Evolutionary conservation across 2,329 filamentous ascomycete species (phyloP).

Genomic region (Colletotrichum tanaceti): DNA sequence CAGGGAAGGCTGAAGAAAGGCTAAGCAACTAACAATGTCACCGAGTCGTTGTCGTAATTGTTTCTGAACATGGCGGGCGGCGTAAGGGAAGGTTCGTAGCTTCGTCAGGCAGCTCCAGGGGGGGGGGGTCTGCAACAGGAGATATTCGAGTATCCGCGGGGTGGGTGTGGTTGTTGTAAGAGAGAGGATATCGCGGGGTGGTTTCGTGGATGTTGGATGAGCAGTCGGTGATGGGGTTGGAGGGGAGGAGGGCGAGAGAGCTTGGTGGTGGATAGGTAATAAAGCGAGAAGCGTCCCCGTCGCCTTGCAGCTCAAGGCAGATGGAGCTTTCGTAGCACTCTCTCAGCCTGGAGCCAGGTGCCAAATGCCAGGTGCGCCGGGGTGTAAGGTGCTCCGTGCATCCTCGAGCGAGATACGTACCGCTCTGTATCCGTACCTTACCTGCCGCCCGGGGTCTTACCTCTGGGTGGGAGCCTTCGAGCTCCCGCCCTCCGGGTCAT

Average conservation of each 20-base stretch:
- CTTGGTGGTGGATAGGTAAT: conserved; percentile 37
- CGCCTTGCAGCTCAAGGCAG: conserved; percentile 44
- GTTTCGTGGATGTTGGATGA: conserved; percentile 37
- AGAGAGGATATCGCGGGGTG: conserved; percentile 31
- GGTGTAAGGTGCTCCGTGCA: conserved; percentile 39
- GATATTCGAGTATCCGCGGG: conserved; percentile 7
- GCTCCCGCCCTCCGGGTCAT: conserved; percentile 5
- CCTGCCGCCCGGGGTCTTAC: conserved; percentile 25
- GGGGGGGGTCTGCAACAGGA: conserved; percentile 1
- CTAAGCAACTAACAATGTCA: conserved; percentile 84
- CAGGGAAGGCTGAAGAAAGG: conserved; percentile 30
- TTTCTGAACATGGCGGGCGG: conserved; percentile 87
- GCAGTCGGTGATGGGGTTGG: conserved; percentile 32
- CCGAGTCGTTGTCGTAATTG: conserved; percentile 99
- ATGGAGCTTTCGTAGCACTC: conserved; percentile 48
- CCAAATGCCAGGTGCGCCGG: conserved; percentile 11
- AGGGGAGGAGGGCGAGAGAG: conserved; percentile 2
- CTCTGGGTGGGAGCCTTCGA: conserved; percentile 11
- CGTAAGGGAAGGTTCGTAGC: conserved; percentile 36
- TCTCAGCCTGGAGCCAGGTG: conserved; percentile 42
- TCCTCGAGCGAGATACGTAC: conserved; percentile 35
- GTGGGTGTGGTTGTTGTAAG: conserved; percentile 4
- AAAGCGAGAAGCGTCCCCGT: conserved; percentile 18
- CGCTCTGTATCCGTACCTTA: conserved; percentile 17
- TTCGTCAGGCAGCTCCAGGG: conserved; percentile 33